Percentiles rank a stretch among this genome's conserved stretches.
These are phyloP conservation scores for Fraxinus excelsior DNA, from an alignment of 257 asterid species.

Conservation along the genomic window DNA sequence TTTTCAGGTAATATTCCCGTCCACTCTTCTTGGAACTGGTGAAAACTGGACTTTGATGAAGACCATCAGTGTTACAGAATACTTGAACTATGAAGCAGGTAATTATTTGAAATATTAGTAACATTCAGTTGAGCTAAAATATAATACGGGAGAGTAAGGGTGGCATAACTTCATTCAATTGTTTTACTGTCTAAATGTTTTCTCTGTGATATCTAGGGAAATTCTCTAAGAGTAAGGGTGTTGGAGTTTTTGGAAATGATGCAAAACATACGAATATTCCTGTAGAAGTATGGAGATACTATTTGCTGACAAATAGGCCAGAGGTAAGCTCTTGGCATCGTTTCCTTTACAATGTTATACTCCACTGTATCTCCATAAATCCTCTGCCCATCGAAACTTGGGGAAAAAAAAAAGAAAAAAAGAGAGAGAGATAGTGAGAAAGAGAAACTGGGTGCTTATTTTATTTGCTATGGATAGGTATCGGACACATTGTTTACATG, in stretches of 20 bases:
- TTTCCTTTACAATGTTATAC: too few species aligned
- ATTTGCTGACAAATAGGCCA: conserved; percentile 56
- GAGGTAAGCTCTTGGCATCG: conserved; percentile 52
- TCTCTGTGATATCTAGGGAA: conserved; percentile 53
- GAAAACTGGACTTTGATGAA: conserved; percentile 16
- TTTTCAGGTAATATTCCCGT: conserved; percentile 90
- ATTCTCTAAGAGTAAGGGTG: conserved; percentile 89
- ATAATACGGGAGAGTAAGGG: too few species aligned
- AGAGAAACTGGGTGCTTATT: conserved; percentile 1
- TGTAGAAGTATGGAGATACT: conserved; percentile 75
- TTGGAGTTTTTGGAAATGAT: conserved; percentile 97
- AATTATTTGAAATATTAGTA: conserved; percentile 12
- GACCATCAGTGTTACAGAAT: conserved; percentile 48
- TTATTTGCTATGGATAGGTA: conserved; percentile 42
- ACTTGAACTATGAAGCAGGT: conserved; percentile 97
- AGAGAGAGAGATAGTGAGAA: too few species aligned
- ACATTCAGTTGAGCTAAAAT: too few species aligned
- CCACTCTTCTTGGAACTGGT: conserved; percentile 92
- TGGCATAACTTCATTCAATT: conserved; percentile 8
- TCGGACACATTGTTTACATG: conserved; percentile 92
- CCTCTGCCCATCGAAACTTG: too few species aligned
- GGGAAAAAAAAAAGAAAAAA: too few species aligned
- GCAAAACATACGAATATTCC: conserved; percentile 81
- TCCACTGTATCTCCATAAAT: too few species aligned
- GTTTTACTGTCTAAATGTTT: background rate